phyloP scores from a whole-genome alignment of 768 basidiomycete genomes.

The Russula ochroleuca region DNA sequence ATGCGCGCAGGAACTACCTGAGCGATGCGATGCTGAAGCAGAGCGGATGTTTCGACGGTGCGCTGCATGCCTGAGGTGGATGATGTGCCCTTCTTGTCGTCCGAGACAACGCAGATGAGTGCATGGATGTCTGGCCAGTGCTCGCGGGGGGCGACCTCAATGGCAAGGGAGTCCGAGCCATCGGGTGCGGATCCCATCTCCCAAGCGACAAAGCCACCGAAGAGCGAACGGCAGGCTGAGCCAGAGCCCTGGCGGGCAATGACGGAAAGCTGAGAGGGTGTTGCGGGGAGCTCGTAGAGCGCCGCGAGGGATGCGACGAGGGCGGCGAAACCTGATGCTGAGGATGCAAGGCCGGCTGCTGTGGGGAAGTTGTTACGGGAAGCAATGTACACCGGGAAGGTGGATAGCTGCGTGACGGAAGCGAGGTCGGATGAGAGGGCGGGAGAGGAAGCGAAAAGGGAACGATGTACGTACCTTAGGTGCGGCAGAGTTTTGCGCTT shows the following conservation, averaged over 20 bases:
- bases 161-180: conserved; percentile 84
- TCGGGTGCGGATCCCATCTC: conserved; percentile 60
- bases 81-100: conserved; percentile 94
- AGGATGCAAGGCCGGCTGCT: conserved; percentile 95
- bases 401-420: conserved; percentile 50
- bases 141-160: conserved; percentile 74
- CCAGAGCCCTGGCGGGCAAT: conserved; percentile 98
- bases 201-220: conserved; percentile 98
- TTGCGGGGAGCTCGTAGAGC: conserved; percentile 76
- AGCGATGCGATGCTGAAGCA: conserved; percentile 85
- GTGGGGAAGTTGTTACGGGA: conserved; percentile 99
- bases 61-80: conserved; percentile 97
- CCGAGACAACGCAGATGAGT: conserved; percentile 93
- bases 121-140: conserved; percentile 98
- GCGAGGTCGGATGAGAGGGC: conserved; percentile 18
- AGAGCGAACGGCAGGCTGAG: conserved; percentile 95
- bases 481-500: conserved; percentile 59
- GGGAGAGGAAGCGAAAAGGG: conserved; percentile 1
- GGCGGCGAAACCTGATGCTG: conserved; percentile 95
- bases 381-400: conserved; percentile 76
- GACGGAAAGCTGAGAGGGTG: conserved; percentile 78
- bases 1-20: conserved; percentile 86
- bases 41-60: conserved; percentile 85
- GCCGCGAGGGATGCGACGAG: conserved; percentile 84
- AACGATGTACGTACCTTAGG: conserved; percentile 52